Evolutionary conservation across 169 alveolate species (phyloP).

Genomic region (Plasmodium knowlesi): DNA sequence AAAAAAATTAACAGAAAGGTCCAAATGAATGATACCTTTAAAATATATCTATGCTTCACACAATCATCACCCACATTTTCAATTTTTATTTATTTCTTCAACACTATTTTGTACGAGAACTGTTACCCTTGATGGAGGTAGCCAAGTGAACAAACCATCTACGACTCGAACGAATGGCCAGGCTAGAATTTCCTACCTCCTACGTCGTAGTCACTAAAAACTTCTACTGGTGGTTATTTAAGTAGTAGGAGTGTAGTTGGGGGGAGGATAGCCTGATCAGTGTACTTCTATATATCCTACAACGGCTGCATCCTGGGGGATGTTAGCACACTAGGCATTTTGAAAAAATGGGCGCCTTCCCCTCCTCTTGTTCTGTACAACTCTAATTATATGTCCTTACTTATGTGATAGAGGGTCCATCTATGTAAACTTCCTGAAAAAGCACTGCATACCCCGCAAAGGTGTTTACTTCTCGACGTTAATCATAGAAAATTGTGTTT

Average conservation of each 20-base stretch:
- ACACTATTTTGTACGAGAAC: background rate
- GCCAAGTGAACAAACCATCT: background rate
- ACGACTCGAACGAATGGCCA: background rate
- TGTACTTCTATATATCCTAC: background rate
- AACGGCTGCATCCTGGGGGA: background rate
- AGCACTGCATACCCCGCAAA: background rate
- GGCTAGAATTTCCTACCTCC: background rate
- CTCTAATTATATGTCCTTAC: background rate
- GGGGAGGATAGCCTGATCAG: background rate
- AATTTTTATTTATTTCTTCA: background rate
- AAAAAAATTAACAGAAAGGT: background rate
- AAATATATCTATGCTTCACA: background rate
- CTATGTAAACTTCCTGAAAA: background rate
- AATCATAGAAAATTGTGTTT: background rate
- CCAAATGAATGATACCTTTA: background rate
- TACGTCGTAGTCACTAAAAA: background rate
- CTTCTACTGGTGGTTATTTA: background rate
- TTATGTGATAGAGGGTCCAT: background rate
- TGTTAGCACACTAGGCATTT: background rate
- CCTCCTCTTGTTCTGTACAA: background rate
- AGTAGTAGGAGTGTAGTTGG: background rate
- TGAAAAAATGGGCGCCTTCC: background rate
- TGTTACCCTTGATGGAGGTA: background rate
- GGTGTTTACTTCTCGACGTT: background rate
- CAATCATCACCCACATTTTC: background rate